A percentile compares a stretch with the other conserved stretches of the same genome.
phyloP scores from a whole-genome alignment of 345 rosid genomes.

The Atalantia buxifolia region DNA sequence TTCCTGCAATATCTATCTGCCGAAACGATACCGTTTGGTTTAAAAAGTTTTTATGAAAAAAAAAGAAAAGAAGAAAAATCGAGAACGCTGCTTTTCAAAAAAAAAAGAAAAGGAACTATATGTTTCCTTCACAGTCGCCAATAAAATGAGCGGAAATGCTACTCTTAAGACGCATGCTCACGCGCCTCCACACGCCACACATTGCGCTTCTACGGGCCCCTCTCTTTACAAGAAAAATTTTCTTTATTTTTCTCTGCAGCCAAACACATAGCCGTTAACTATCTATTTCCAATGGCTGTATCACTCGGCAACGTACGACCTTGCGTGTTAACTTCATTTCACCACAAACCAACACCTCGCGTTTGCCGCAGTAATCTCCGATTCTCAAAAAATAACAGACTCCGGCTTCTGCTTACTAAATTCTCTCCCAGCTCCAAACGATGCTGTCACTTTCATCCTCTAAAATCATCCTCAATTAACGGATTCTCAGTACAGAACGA shows the following conservation, averaged over 20 bases:
- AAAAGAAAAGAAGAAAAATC: not conserved
- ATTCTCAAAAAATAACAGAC: constrained; percentile 10
- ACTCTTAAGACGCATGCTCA: not conserved
- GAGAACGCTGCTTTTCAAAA: too few relatives aligned
- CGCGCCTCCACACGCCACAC: constrained; percentile 8
- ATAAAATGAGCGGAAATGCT: not conserved
- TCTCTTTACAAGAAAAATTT: not conserved
- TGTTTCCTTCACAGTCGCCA: not conserved
- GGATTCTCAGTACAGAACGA: constrained; percentile 46
- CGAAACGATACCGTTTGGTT: constrained; percentile 4
- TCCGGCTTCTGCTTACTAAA: constrained; percentile 14
- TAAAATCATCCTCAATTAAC: constrained; percentile 46
- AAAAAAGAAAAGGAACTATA: not conserved
- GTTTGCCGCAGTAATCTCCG: constrained; percentile 24
- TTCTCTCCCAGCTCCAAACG: constrained; percentile 7
- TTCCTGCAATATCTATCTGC: not conserved
- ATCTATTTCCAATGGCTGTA: constrained; percentile 41
- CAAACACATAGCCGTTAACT: not conserved
- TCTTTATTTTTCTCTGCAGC: not conserved
- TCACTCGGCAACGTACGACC: constrained; percentile 31
- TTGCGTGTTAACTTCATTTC: constrained; percentile 32
- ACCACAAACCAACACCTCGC: constrained; percentile 17
- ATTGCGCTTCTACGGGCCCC: not conserved
- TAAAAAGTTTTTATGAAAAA: not conserved
- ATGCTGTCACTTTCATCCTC: constrained; percentile 17